These are phyloP conservation scores for Monosporozyma aerobia DNA, from an alignment of 805 yeast species.

Conservation along the genomic window DNA sequence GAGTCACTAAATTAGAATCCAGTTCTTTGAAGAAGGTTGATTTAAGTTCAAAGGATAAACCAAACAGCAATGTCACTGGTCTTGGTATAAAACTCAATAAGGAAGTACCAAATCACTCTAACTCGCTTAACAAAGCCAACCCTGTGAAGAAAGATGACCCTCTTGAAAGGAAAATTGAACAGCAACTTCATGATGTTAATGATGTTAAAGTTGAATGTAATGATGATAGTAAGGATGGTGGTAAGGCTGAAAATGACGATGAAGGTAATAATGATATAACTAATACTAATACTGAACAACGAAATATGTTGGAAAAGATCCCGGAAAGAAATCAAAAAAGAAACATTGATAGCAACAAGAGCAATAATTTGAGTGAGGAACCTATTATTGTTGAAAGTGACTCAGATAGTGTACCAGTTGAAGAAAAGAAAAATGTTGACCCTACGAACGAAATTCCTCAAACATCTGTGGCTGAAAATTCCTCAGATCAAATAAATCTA, in stretches of 20 bases:
- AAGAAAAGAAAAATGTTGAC: background rate
- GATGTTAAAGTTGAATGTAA: too few relatives aligned
- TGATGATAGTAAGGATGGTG: too few relatives aligned
- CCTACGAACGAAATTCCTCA: background rate
- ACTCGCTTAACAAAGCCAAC: background rate
- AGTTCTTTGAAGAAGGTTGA: constrained; percentile 3
- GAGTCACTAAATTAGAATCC: constrained; percentile 4
- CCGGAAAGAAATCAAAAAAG: background rate
- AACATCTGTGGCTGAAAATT: background rate
- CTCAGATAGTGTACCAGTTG: background rate
- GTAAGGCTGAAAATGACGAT: too few relatives aligned
- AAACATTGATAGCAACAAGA: background rate
- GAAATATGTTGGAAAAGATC: background rate
- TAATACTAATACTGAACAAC: background rate
- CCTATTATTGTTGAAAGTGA: background rate
- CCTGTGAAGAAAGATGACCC: background rate
- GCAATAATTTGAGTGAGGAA: background rate
- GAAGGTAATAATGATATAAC: background rate
- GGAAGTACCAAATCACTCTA: background rate
- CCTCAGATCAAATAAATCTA: background rate
- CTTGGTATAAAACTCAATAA: constrained; percentile 1
- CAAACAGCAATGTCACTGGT: background rate
- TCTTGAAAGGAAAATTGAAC: background rate
- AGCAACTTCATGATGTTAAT: background rate
- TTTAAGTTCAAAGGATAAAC: background rate